Conservation (phyloP, 306 rosid species). For the Sphenostylis stenocarpa region DNA sequence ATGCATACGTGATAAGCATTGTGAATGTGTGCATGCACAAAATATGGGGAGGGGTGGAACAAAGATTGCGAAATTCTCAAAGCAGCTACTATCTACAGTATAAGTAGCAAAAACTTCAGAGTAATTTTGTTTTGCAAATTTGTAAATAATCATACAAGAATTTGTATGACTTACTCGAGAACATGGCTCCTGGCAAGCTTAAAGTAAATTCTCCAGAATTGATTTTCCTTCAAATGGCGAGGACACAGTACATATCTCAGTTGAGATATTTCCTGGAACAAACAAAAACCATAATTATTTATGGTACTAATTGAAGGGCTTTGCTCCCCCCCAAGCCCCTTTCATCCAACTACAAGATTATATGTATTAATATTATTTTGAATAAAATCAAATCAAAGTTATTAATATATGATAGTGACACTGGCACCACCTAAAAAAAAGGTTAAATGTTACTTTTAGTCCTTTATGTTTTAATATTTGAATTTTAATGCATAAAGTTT, state of each 20-base stretch:
- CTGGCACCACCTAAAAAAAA: neutral
- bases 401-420: neutral
- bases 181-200: constrained; percentile 70
- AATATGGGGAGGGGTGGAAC: neutral
- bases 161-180: constrained; percentile 60
- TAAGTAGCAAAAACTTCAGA: neutral
- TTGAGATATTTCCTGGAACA: constrained; percentile 77
- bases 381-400: neutral
- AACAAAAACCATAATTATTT: constrained; percentile 15
- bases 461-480: no score
- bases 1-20: constrained; percentile 6
- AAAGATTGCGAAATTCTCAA: constrained; percentile 1
- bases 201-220: constrained; percentile 88
- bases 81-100: constrained; percentile 10
- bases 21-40: neutral
- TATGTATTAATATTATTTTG: neutral
- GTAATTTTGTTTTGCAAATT: neutral
- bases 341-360: neutral
- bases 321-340: neutral
- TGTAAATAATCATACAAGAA: neutral
- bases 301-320: neutral
- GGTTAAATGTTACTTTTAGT: no score
- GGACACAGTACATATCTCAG: constrained; percentile 86
- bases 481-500: no score
- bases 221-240: constrained; percentile 76